Conservation (phyloP, 495 filamentous ascomycete genomes). For the Xylaria castorea region DNA sequence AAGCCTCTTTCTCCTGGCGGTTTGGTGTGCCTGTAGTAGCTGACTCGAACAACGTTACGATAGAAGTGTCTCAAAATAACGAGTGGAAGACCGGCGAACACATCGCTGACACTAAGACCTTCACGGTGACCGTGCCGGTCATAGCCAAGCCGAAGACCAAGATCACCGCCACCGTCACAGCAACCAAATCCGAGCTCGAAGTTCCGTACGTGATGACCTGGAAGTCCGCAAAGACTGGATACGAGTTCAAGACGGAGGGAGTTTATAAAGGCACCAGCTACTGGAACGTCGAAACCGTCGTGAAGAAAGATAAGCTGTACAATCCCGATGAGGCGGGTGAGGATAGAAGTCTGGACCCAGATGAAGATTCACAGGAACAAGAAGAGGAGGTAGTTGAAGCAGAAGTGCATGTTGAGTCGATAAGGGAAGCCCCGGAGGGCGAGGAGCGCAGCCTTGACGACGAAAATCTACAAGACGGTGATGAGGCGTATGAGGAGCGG, state of each 20-base stretch:
- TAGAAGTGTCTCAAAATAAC: neutral
- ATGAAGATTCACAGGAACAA: neutral
- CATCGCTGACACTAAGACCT: neutral
- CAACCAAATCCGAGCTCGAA: neutral
- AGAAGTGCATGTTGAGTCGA: neutral
- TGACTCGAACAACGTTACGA: neutral
- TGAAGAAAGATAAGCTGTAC: neutral
- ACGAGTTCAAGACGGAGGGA: neutral
- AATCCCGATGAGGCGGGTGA: neutral
- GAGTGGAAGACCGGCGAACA: constrained; percentile 2
- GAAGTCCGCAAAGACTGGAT: neutral
- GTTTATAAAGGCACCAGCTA: neutral
- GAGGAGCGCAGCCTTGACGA: constrained; percentile 1
- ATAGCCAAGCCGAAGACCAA: neutral
- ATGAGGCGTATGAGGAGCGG: neutral
- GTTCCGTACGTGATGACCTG: neutral
- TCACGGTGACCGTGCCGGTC: constrained; percentile 1
- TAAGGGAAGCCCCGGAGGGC: neutral
- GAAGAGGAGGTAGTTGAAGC: neutral
- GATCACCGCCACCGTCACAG: neutral
- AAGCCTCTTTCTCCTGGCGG: constrained; percentile 1
- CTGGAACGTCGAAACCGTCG: neutral
- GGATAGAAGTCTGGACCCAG: neutral
- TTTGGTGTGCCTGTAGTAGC: neutral
- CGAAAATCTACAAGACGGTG: neutral